Percentiles rank a stretch among this genome's conserved stretches.
Evolutionary conservation across 2,329 filamentous ascomycete genomes (phyloP).

Genomic region (Xylaria sp.): DNA sequence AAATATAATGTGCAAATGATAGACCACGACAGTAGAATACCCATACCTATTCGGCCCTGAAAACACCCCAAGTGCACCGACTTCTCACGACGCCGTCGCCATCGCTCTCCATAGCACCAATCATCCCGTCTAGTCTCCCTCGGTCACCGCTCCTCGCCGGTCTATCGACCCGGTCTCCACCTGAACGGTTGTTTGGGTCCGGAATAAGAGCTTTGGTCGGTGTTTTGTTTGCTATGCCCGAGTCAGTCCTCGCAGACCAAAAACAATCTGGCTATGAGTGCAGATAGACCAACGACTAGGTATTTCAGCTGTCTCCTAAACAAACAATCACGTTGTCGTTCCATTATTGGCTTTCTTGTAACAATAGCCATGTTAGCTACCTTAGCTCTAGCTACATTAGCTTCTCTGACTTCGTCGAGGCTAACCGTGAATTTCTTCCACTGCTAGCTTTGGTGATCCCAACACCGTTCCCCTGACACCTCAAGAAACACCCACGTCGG

Average conservation of each 20-base stretch:
- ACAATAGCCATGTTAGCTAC: neutral
- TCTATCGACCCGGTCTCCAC: conserved; percentile 24
- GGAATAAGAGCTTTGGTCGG: conserved; percentile 28
- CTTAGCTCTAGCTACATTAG: conserved; percentile 21
- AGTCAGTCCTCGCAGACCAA: conserved; percentile 25
- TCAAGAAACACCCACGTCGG: conserved; percentile 66
- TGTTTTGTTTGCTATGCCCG: conserved; percentile 35
- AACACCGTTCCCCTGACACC: conserved; percentile 70
- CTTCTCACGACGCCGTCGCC: conserved; percentile 3
- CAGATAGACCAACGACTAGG: conserved; percentile 68
- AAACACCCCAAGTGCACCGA: conserved; percentile 12
- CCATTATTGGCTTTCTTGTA: conserved; percentile 30
- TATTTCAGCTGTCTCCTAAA: conserved; percentile 48
- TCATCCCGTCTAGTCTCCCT: conserved; percentile 17
- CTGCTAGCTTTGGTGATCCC: conserved; percentile 69
- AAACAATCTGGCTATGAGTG: conserved; percentile 69
- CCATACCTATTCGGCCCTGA: conserved; percentile 12
- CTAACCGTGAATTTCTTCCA: conserved; percentile 1
- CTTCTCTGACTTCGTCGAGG: conserved; percentile 34
- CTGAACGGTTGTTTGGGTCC: conserved; percentile 25
- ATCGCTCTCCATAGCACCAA: conserved; percentile 19
- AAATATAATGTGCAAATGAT: conserved; percentile 40
- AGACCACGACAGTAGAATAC: conserved; percentile 30
- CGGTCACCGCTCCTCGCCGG: conserved; percentile 26
- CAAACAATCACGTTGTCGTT: conserved; percentile 12